Evolutionary conservation across 2,329 filamentous ascomycete species (phyloP), one percentile per base, ranked within the genome.

Genomic region (Trichophyton simii): DNA sequence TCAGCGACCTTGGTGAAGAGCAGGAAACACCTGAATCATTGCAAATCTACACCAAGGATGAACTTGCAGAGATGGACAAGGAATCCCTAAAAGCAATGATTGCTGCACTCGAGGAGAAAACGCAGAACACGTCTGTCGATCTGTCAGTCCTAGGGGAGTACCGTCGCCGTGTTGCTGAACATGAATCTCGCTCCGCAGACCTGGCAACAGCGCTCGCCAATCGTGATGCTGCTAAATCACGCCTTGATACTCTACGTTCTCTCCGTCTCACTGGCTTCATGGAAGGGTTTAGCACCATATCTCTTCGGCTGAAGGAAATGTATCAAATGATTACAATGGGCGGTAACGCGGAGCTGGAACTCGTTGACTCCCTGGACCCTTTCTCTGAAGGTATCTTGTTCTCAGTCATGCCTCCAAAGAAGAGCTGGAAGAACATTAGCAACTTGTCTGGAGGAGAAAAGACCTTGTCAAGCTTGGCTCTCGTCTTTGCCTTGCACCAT

Each of bases 281-380:
- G 91, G 90, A 95, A 72, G 94, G 95, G 44, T 97, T 99, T 78
- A 87, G 87, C 69, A 87, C 85, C 65, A 99, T 99, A 74, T 97
- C 92, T 1, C 80, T 96, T 25, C 88, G 92, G 0, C 81, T 99
- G 54, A 99, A 99, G 79, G 94, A 99, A 72, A 99, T 99, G 94
- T 99, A 99, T 77, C 94, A 99, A 73, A 96, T 99, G 91, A 99
- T 99, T 73, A 99, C 94, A 22, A 97, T 99, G 91, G 94, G 94
- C 64, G 94, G 94, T 61, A 99, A 99, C 69, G 94, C 94, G 0
- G 94, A 99, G 77, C 83, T 99, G 11, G 95, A 99, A 74, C 85
- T 99, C 25, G 94, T 99, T 46, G 94, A 99, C 77, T 92, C 87
- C 18, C 79, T 99, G 2, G 95, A 99, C 72, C 94, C 94, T 0